phyloP scores from a whole-genome alignment of 2,329 filamentous ascomycete species.

The Uncinocarpus reesii region DNA sequence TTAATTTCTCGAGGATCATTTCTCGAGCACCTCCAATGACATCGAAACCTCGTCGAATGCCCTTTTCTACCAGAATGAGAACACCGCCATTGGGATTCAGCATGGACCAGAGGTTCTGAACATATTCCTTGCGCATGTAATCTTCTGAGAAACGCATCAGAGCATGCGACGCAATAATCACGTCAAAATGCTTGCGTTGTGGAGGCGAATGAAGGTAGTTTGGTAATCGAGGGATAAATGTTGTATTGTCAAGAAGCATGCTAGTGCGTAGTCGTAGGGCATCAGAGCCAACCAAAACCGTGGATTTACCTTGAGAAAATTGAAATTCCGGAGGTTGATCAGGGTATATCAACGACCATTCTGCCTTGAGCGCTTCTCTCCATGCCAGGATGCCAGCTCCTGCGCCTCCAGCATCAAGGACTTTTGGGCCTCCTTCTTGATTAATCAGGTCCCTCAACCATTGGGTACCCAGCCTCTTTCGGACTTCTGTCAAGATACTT shows the following conservation, averaged over 20 bases:
- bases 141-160: conserved; percentile 67
- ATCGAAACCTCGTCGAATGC: conserved; percentile 82
- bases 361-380: conserved; percentile 63
- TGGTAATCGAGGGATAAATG: conserved; percentile 82
- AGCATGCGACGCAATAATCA: conserved; percentile 80
- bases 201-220: conserved; percentile 61
- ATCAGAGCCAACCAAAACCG: conserved; percentile 68
- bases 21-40: conserved; percentile 76
- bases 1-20: conserved; percentile 64
- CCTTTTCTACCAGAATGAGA: conserved; percentile 81
- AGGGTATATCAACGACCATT: conserved; percentile 62
- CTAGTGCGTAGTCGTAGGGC: conserved; percentile 65
- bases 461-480: conserved; percentile 48
- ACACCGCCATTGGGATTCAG: conserved; percentile 76
- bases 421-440: conserved; percentile 47
- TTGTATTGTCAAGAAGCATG: conserved; percentile 72
- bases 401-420: conserved; percentile 53
- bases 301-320: conserved; percentile 59
- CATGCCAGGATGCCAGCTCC: conserved; percentile 54
- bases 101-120: conserved; percentile 83
- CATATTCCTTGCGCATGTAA: conserved; percentile 62
- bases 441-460: conserved; percentile 49
- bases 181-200: conserved; percentile 68
- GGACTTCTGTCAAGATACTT: conserved; percentile 49
- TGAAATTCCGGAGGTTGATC: conserved; percentile 32